A percentile compares a stretch with the other conserved stretches of the same genome.
phyloP scores from a whole-genome alignment of 129 eudicot species.

The Glebionis coronaria region DNA sequence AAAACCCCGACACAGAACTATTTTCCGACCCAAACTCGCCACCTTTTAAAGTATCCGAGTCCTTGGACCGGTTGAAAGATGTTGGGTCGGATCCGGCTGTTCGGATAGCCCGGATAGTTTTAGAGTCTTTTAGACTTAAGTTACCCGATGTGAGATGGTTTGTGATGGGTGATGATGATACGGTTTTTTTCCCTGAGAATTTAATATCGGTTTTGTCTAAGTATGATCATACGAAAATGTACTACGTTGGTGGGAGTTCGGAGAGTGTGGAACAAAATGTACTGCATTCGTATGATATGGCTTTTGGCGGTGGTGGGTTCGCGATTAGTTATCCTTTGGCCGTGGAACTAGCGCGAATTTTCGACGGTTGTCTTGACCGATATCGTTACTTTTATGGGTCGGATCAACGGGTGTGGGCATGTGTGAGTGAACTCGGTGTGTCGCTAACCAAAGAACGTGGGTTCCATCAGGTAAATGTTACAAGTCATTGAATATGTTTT shows the following conservation, averaged over 20 bases:
- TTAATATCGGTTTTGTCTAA: constrained; percentile 53
- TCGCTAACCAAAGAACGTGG: constrained; percentile 62
- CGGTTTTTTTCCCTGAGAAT: constrained; percentile 74
- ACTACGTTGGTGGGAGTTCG: constrained; percentile 65
- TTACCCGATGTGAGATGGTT: constrained; percentile 76
- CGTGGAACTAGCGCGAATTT: constrained; percentile 39
- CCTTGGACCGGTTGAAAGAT: constrained; percentile 34
- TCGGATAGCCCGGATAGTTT: constrained; percentile 68
- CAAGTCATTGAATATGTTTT: background rate
- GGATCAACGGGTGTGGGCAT: constrained; percentile 90
- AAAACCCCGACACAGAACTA: constrained; percentile 38
- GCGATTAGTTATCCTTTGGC: constrained; percentile 84
- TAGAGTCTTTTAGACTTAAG: constrained; percentile 52
- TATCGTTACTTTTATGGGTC: constrained; percentile 79
- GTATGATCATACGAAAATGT: constrained; percentile 74
- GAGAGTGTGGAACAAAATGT: constrained; percentile 96
- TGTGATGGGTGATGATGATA: constrained; percentile 97
- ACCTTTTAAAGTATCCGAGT: constrained; percentile 46
- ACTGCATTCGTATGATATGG: constrained; percentile 80
- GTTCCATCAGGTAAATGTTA: constrained; percentile 78
- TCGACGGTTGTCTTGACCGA: constrained; percentile 77
- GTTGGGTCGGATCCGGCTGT: constrained; percentile 51
- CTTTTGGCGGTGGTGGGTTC: constrained; percentile 93
- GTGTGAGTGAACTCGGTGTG: constrained; percentile 76
- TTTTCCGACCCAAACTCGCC: constrained; percentile 29